A percentile compares a stretch with the other conserved stretches of the same genome.
Evolutionary conservation across 257 asterid species (phyloP).

Genomic region (Salvia miltiorrhiza): DNA sequence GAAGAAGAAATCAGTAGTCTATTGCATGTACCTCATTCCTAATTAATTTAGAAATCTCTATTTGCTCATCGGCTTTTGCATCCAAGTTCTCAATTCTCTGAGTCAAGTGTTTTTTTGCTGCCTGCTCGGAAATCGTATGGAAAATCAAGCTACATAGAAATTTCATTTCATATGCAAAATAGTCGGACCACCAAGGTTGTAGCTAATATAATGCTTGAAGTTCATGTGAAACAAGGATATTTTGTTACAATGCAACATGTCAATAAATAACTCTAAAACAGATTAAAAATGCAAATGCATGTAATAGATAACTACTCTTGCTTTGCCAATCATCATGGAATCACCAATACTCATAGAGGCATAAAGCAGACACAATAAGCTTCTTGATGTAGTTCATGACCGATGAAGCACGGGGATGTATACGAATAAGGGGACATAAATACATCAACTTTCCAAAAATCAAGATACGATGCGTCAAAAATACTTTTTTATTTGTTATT

Average conservation of each 20-base stretch:
- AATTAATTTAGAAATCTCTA: constrained; percentile 71
- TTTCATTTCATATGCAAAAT: not conserved
- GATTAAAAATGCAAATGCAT: not conserved
- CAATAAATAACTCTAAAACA: not conserved
- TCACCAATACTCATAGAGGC: not conserved
- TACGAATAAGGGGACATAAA: too few species aligned
- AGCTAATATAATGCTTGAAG: not conserved
- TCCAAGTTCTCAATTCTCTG: constrained; percentile 94
- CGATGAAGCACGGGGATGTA: too few species aligned
- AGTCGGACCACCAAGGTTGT: not conserved
- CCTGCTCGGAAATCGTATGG: constrained; percentile 35
- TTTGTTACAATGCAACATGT: not conserved
- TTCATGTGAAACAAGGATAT: not conserved
- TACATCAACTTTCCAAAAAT: too few species aligned
- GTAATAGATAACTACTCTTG: not conserved
- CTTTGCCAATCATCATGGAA: not conserved
- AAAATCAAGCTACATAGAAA: constrained; percentile 11
- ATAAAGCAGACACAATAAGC: not conserved
- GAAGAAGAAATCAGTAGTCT: not conserved
- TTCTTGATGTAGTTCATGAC: not conserved
- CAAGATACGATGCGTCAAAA: too few species aligned
- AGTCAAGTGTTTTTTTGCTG: constrained; percentile 84
- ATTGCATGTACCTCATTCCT: constrained; percentile 53
- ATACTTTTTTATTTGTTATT: too few species aligned
- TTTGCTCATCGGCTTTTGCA: constrained; percentile 86